Evolutionary conservation across 1,139 yeast genomes (phyloP).

Genomic region (Suhomyces kunorum): DNA sequence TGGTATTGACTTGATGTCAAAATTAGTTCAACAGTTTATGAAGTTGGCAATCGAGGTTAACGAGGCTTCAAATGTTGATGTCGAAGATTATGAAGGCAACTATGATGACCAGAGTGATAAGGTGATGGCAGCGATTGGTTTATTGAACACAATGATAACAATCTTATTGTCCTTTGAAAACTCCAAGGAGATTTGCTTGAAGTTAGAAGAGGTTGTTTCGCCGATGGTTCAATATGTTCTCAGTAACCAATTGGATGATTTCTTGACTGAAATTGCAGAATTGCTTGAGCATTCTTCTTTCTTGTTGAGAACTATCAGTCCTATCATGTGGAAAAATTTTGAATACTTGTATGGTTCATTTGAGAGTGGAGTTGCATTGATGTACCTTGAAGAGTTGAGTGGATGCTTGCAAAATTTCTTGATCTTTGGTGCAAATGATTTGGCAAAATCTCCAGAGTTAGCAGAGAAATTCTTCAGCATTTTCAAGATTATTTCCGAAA

Average conservation of each 20-base stretch:
- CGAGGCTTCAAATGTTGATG: constrained; percentile 56
- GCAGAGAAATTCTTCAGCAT: constrained; percentile 31
- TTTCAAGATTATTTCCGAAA: constrained; percentile 38
- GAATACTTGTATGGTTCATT: constrained; percentile 56
- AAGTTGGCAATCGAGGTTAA: constrained; percentile 69
- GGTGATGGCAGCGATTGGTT: constrained; percentile 84
- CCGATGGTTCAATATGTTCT: constrained; percentile 76
- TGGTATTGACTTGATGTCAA: constrained; percentile 82
- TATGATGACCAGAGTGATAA: constrained; percentile 67
- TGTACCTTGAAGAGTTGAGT: constrained; percentile 74
- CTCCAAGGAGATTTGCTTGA: constrained; percentile 63
- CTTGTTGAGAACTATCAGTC: constrained; percentile 68
- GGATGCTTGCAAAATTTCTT: constrained; percentile 77
- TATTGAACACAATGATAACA: constrained; percentile 83
- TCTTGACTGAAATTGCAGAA: constrained; percentile 79
- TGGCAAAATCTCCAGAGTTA: constrained; percentile 35
- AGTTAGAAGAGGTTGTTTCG: constrained; percentile 69
- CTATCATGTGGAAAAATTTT: constrained; percentile 75
- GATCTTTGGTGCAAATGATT: constrained; percentile 63
- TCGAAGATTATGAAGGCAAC: constrained; percentile 39
- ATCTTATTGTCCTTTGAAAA: constrained; percentile 86
- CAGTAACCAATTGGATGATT: constrained; percentile 67
- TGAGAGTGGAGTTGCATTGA: constrained; percentile 53
- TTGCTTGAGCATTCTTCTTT: constrained; percentile 85
- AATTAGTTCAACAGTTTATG: constrained; percentile 78